Conservation (phyloP, 2,329 filamentous ascomycete species). For the Phoma herbarum region DNA sequence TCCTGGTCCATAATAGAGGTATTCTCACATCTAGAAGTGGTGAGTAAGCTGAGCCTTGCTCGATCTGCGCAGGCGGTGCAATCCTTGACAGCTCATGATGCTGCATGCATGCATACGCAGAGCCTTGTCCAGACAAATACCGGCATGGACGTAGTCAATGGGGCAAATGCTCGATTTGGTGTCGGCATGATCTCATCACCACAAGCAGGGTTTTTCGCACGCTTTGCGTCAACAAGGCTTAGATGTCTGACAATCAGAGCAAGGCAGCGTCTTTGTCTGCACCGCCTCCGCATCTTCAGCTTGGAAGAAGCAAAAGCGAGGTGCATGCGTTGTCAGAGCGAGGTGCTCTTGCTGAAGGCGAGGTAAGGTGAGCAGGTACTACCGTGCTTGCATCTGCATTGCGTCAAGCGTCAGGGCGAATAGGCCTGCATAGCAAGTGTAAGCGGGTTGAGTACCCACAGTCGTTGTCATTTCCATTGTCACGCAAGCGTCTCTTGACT, state of each 20-base stretch:
- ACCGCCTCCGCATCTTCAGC: background rate
- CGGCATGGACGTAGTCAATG: background rate
- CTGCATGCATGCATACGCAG: slow-evolving; percentile 4
- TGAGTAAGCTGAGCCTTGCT: slow-evolving; percentile 5
- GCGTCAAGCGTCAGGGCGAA: slow-evolving; percentile 13
- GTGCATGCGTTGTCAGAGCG: slow-evolving; percentile 10
- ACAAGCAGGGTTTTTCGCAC: slow-evolving; percentile 4
- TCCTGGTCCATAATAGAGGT: background rate
- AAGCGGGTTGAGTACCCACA: background rate
- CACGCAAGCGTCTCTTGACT: slow-evolving; percentile 1
- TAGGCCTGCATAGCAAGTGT: background rate
- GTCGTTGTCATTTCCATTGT: background rate
- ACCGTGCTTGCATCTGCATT: slow-evolving; percentile 13
- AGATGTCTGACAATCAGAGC: slow-evolving; percentile 1
- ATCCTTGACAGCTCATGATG: background rate
- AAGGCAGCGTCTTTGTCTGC: slow-evolving; percentile 11
- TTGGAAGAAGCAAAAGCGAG: slow-evolving; percentile 15
- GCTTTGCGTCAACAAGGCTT: slow-evolving; percentile 11
- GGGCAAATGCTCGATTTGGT: background rate
- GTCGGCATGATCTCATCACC: slow-evolving; percentile 8
- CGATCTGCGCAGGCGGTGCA: slow-evolving; percentile 11
- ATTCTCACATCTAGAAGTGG: background rate
- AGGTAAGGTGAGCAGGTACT: slow-evolving; percentile 7
- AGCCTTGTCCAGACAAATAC: slow-evolving; percentile 4
- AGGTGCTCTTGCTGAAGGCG: slow-evolving; percentile 1